Evolutionary conservation across 2,329 filamentous ascomycete genomes (phyloP).

Genomic region (Allantophomopsis cytisporea): DNA sequence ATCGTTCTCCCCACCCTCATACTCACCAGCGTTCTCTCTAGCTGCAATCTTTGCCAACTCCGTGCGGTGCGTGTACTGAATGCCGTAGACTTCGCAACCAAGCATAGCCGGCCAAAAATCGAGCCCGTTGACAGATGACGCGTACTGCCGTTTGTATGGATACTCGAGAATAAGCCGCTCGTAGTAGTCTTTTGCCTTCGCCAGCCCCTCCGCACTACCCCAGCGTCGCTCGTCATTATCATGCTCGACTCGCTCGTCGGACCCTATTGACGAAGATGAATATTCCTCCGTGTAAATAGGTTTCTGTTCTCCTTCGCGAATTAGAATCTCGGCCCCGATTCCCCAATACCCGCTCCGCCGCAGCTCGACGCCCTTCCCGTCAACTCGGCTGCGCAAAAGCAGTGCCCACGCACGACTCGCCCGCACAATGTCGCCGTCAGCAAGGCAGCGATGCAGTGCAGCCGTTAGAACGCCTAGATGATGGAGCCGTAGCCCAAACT

Average conservation of each 20-base stretch:
- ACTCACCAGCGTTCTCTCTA: slow-evolving; percentile 15
- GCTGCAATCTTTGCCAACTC: slow-evolving; percentile 24
- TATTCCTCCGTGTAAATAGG: background rate
- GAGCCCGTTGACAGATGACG: slow-evolving; percentile 48
- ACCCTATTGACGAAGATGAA: background rate
- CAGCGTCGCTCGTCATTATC: slow-evolving; percentile 10
- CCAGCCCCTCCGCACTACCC: slow-evolving; percentile 35
- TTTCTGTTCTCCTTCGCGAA: slow-evolving; percentile 31
- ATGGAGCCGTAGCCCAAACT: slow-evolving; percentile 23
- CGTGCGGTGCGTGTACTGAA: slow-evolving; percentile 43
- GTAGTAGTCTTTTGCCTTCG: slow-evolving; percentile 54
- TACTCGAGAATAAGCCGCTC: slow-evolving; percentile 66
- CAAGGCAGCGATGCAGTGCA: slow-evolving; percentile 59
- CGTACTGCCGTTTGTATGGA: slow-evolving; percentile 47
- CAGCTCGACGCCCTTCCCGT: slow-evolving; percentile 48
- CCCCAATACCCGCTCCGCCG: slow-evolving; percentile 63
- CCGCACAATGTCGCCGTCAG: slow-evolving; percentile 54
- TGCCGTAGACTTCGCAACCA: slow-evolving; percentile 66
- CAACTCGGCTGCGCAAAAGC: slow-evolving; percentile 47
- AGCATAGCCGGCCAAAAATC: slow-evolving; percentile 77
- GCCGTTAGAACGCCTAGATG: slow-evolving; percentile 56
- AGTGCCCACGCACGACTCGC: slow-evolving; percentile 66
- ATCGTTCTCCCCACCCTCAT: slow-evolving; percentile 12
- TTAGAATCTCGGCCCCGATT: slow-evolving; percentile 71
- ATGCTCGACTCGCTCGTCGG: slow-evolving; percentile 1